Evolutionary conservation across 73 alveolate genomes (phyloP).

Genomic region (Tetrahymena borealis): DNA sequence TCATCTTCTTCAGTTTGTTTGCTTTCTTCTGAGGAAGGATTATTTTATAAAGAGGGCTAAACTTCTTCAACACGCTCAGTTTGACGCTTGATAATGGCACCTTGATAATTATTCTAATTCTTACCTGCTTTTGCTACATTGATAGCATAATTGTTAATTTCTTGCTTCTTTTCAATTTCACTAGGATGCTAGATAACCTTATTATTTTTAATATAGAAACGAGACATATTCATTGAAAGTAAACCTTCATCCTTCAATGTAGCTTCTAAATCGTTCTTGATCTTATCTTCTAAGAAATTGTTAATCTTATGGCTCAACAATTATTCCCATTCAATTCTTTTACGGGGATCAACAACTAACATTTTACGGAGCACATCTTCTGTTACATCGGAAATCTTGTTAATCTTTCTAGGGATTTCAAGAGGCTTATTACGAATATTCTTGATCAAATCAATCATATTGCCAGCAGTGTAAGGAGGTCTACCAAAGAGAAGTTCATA

Average conservation of each 20-base stretch:
- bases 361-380: slow-evolving; percentile 31
- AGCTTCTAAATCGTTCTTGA: slow-evolving; percentile 36
- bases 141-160: slow-evolving; percentile 31
- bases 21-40: not conserved
- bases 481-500: slow-evolving; percentile 41
- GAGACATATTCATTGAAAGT: slow-evolving; percentile 35
- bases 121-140: slow-evolving; percentile 32
- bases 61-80: slow-evolving; percentile 14
- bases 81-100: slow-evolving; percentile 25
- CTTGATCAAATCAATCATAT: slow-evolving; percentile 31
- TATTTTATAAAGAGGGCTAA: not conserved
- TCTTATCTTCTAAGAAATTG: slow-evolving; percentile 30
- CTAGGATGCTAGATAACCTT: slow-evolving; percentile 45
- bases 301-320: slow-evolving; percentile 29
- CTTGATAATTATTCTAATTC: slow-evolving; percentile 9
- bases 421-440: slow-evolving; percentile 23
- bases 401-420: slow-evolving; percentile 15
- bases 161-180: slow-evolving; percentile 38
- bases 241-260: slow-evolving; percentile 27
- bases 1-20: slow-evolving; percentile 20
- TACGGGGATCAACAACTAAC: slow-evolving; percentile 39
- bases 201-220: slow-evolving; percentile 31
- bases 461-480: slow-evolving; percentile 35
- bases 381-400: slow-evolving; percentile 16
- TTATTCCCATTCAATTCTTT: slow-evolving; percentile 36